Base-by-base conservation (phyloP, 345 rosid species). In the Linum usitatissimum region DNA sequence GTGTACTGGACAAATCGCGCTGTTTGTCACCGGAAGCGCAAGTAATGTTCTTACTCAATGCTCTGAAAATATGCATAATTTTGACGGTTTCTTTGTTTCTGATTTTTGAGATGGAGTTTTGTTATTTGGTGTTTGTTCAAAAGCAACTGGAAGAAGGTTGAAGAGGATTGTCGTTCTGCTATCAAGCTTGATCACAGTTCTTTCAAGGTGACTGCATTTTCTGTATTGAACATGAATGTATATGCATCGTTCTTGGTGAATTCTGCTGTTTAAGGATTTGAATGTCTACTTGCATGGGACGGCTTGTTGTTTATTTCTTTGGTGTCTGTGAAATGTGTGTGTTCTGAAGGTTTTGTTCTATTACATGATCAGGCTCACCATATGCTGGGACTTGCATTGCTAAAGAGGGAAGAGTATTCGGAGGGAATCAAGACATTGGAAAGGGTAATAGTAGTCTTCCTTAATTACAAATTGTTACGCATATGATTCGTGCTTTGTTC, bases 1-100 rank as follows among this genome's bases (percentile, higher is more conserved):
- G 74, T 87, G 9, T 89, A 89, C 74, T 89, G 86, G 94, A 89
- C 96, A 1, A 92, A 92, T 75, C 96, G 99, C 49, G 97, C 99
- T 42, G 81, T 84, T 38, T 92, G 97, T 70, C 88, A 92, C 76
- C 83, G 70, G 69, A 87, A 68, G 74, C 87, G 94, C 77, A 89
- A 89, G 99, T 89, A 81, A 34, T 79, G 93, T 68, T 53, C 45
- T 23, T 39, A 28, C 10, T 63, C 65, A 57, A 0, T 64, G 66
- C 12, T 9, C 18, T 45, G 38, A 34, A 49, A 20, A 14, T n/a
- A n/a, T 10, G 12, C 34, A 7, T 34, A 4, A 23, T 5, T 40
- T 6, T 56, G 53, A 0, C 31, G 45, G 38, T 48, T 60, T 18
- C 13, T 34, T 2, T 59, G 23, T 30, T 28, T 12, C 51, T 63